phyloP scores from a whole-genome alignment of 139 green algal genomes.

The Yamagishiella unicocca region DNA sequence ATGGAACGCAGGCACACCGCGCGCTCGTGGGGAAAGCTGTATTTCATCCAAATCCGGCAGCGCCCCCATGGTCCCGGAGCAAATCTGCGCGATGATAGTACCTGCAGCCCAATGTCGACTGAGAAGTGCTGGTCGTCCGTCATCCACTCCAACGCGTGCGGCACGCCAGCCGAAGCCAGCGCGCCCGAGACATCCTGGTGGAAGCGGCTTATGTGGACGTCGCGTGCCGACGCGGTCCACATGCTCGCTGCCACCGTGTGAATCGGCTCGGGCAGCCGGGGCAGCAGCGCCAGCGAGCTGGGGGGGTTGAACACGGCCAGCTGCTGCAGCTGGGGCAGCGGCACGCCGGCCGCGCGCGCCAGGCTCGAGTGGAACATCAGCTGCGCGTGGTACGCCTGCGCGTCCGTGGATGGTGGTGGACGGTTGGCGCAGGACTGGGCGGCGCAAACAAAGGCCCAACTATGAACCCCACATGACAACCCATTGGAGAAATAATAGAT shows the following conservation, averaged over 20 bases:
- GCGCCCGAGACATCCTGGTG: conserved; percentile 57
- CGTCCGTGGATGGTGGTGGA: too few relatives aligned
- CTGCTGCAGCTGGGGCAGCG: conserved; percentile 1
- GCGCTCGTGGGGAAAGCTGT: too few relatives aligned
- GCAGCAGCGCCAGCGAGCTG: conserved; percentile 30
- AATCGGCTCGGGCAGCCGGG: conserved; percentile 53
- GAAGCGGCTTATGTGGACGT: conserved; percentile 58
- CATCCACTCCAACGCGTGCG: conserved; percentile 61
- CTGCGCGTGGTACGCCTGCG: conserved; percentile 61
- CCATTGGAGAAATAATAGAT: too few relatives aligned
- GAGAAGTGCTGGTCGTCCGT: conserved; percentile 64
- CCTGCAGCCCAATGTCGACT: conserved; percentile 63
- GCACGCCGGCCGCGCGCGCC: conserved; percentile 13
- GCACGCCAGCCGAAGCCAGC: conserved; percentile 54
- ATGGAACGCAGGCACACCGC: too few relatives aligned
- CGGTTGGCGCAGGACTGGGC: too few relatives aligned
- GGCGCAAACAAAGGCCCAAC: too few relatives aligned
- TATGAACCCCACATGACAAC: too few relatives aligned
- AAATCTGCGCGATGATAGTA: neutral
- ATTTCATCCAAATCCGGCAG: too few relatives aligned
- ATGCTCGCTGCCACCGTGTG: conserved; percentile 33
- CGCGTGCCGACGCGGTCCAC: conserved; percentile 55
- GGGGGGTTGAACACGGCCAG: neutral
- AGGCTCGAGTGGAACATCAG: conserved; percentile 59
- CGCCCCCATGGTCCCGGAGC: too few relatives aligned